Evolutionary conservation across 2,329 filamentous ascomycete genomes (phyloP).

Genomic region (Colletotrichum coccodes): DNA sequence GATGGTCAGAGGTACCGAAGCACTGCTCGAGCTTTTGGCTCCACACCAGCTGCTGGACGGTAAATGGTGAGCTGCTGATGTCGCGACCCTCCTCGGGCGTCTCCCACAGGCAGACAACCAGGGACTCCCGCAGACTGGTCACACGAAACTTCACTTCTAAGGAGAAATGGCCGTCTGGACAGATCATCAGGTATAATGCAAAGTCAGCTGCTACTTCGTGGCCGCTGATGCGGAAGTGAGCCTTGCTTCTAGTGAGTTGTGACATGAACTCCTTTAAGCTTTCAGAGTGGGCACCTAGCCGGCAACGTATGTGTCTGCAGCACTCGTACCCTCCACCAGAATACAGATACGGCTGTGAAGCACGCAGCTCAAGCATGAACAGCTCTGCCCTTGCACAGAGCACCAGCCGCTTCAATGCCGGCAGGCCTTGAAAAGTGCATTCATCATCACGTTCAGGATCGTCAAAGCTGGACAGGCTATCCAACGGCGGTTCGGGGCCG

Average conservation of each 20-base stretch:
- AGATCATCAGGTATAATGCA: not conserved
- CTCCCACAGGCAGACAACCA: not conserved
- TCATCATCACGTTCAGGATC: not conserved
- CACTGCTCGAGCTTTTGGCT: slow-evolving; percentile 4
- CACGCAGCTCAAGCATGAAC: slow-evolving; percentile 1
- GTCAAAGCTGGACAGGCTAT: slow-evolving; percentile 7
- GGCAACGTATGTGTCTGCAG: not conserved
- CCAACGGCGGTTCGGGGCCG: not conserved
- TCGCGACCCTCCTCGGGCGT: not conserved
- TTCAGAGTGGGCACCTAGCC: not conserved
- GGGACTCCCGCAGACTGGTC: not conserved
- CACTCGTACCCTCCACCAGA: not conserved
- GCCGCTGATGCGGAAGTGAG: not conserved
- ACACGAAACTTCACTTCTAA: not conserved
- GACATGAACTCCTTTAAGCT: not conserved
- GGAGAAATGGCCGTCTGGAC: not conserved
- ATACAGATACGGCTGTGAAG: not conserved
- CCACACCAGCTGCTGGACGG: not conserved
- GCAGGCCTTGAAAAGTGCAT: slow-evolving; percentile 1
- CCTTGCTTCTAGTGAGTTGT: not conserved
- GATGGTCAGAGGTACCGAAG: not conserved
- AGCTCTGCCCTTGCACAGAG: not conserved
- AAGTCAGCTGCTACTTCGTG: not conserved
- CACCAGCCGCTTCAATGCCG: not conserved
- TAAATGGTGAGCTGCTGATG: not conserved